Base-by-base conservation (phyloP, 2,329 filamentous ascomycete species). In the Lasiodiplodia citricola region DNA sequence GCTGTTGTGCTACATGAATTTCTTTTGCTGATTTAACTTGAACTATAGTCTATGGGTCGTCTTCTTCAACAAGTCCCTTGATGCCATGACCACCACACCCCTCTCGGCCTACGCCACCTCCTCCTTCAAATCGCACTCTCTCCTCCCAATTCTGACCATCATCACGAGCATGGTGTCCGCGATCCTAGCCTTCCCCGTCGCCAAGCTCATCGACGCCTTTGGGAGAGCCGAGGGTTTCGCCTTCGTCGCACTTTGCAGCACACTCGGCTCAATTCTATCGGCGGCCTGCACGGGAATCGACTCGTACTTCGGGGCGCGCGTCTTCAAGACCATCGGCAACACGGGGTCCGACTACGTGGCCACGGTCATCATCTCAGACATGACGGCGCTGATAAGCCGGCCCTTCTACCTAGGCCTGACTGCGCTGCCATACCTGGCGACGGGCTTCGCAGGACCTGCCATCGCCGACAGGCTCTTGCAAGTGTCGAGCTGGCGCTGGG, bases 351-450 rank as follows among this genome's bases (percentile, higher is more conserved):
- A 31, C 57, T 91, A 90, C 73, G 85, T 86, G 37, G 80, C 91
- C 18, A 85, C 85, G 69, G 85, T 92, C 31, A 88, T 92, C 74
- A 87, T 90, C 70, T 88, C 90, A 25, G 91, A 92, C 72, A 91
- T 88, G 1, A 89, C 90, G 0, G 84, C 84, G n/a, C 80, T 92
- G 50, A 84, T 86, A 69, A 90, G 91, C 73, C 84, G 90, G 75
- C 87, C 87, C 14, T 82, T 92, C 66, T 86, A 90, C 73, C 86
- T 88, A 52, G 88, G 89, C 1, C 84, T 91, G 68, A 85, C 87
- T 14, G 84, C 84, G 54, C 87, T 90, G 0, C 90, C 91, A 0
- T 91, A 89, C 73, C 85, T 92, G 70, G 84, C 87, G 72, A 91
- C 89, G 2, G 87, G 88, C 1, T 92, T 87, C 80, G 83, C 88